These are phyloP conservation scores for Lophiostoma macrostomum DNA, from an alignment of 495 filamentous ascomycete genomes.

Conservation along the genomic window DNA sequence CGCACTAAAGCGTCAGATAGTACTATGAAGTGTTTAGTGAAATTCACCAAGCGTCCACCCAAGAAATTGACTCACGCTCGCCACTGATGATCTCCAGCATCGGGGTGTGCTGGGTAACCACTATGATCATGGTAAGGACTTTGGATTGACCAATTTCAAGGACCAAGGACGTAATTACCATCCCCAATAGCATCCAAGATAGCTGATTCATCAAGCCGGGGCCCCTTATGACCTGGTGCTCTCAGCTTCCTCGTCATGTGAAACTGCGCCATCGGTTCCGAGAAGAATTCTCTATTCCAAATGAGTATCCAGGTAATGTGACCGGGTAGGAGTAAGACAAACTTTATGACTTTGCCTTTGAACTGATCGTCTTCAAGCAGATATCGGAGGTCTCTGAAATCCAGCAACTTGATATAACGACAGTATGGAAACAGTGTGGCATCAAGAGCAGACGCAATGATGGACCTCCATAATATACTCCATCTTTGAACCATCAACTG, in stretches of 20 bases:
- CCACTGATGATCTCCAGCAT: constrained; percentile 53
- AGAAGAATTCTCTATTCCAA: constrained; percentile 35
- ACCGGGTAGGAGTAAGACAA: too few species aligned
- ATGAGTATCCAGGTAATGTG: neutral
- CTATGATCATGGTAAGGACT: too few species aligned
- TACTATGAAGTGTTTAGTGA: constrained; percentile 34
- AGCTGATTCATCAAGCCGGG: constrained; percentile 28
- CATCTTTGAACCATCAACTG: constrained; percentile 49
- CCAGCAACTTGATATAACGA: constrained; percentile 61
- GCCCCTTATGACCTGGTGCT: constrained; percentile 2
- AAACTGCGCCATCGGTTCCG: constrained; percentile 35
- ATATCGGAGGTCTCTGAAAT: constrained; percentile 57
- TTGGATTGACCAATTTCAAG: too few species aligned
- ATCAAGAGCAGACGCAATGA: constrained; percentile 63
- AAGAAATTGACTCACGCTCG: constrained; percentile 39
- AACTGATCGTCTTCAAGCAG: constrained; percentile 52
- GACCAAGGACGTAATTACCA: constrained; percentile 36
- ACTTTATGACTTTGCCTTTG: constrained; percentile 30
- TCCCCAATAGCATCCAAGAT: constrained; percentile 45
- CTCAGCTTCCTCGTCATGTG: constrained; percentile 16
- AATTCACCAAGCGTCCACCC: neutral
- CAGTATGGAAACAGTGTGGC: constrained; percentile 67
- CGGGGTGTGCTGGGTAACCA: constrained; percentile 49
- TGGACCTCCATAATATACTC: constrained; percentile 64
- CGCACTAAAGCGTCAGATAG: constrained; percentile 41